A percentile compares a stretch with the other conserved stretches of the same genome.
Conservation (phyloP, 352 stramenopile species). For the Pilasporangium apinafurcum region DNA sequence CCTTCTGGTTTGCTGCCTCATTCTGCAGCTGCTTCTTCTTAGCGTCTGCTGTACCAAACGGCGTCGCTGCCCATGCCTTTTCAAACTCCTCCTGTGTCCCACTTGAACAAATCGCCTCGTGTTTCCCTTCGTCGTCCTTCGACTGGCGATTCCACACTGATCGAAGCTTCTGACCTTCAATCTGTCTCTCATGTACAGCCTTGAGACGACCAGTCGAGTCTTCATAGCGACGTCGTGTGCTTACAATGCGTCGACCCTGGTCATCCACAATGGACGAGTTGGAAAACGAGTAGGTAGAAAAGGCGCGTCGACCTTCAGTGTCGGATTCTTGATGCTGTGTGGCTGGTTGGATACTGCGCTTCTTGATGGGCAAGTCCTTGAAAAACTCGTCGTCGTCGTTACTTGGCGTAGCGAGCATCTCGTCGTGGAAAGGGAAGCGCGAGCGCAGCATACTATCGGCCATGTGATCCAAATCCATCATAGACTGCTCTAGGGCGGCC, state of each 20-base stretch:
- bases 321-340: conserved; percentile 18
- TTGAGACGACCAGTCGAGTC: conserved; percentile 41
- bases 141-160: conserved; percentile 23
- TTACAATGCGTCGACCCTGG: conserved; percentile 22
- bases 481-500: conserved; percentile 46
- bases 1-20: background rate
- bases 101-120: conserved; percentile 24
- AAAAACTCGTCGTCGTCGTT: conserved; percentile 46
- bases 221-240: conserved; percentile 29
- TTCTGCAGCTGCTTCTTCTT: conserved; percentile 6
- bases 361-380: conserved; percentile 28
- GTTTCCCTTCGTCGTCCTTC: conserved; percentile 22
- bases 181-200: conserved; percentile 29
- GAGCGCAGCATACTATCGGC: conserved; percentile 17
- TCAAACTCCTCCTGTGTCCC: conserved; percentile 44
- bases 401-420: conserved; percentile 15
- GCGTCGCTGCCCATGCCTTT: conserved; percentile 33
- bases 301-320: conserved; percentile 6
- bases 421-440: conserved; percentile 10
- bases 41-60: conserved; percentile 38
- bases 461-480: conserved; percentile 41
- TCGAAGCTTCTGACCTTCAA: conserved; percentile 30
- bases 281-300: conserved; percentile 45
- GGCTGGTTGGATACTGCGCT: conserved; percentile 8
- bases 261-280: conserved; percentile 30